These are phyloP conservation scores for Dryas drummondii DNA, from an alignment of 306 rosid species.

Conservation along the genomic window DNA sequence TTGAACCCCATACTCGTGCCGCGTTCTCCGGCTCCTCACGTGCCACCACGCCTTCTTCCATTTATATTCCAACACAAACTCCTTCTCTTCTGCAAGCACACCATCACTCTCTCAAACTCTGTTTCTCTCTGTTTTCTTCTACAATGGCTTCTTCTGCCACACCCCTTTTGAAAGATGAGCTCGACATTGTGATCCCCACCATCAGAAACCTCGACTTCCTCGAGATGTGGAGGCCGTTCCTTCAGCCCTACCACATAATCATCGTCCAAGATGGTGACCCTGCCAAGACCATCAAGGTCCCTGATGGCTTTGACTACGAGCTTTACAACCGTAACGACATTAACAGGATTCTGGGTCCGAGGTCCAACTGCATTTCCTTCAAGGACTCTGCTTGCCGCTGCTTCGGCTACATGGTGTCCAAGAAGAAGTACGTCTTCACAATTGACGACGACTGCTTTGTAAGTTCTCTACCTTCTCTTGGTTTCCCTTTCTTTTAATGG, in stretches of 20 bases:
- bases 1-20: constrained; percentile 35
- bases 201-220: constrained; percentile 85
- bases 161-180: constrained; percentile 65
- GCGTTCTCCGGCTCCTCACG: constrained; percentile 30
- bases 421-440: constrained; percentile 87
- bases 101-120: background rate
- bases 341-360: constrained; percentile 75
- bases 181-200: constrained; percentile 86
- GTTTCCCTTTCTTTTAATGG: background rate
- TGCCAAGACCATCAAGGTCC: constrained; percentile 67
- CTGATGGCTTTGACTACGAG: constrained; percentile 83
- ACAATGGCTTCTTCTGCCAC: constrained; percentile 35
- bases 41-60: constrained; percentile 22
- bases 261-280: constrained; percentile 95
- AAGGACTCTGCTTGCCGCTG: constrained; percentile 96
- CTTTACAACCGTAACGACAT: constrained; percentile 79
- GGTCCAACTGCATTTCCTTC: constrained; percentile 75
- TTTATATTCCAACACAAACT: constrained; percentile 28
- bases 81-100: background rate
- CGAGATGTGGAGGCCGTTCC: constrained; percentile 89
- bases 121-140: background rate
- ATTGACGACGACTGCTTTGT: constrained; percentile 94
- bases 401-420: constrained; percentile 93
- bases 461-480: constrained; percentile 23
- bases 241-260: constrained; percentile 75